Base-by-base conservation (phyloP, 1,284 basidiomycete genomes). In the Stygiomarasmius scandens region DNA sequence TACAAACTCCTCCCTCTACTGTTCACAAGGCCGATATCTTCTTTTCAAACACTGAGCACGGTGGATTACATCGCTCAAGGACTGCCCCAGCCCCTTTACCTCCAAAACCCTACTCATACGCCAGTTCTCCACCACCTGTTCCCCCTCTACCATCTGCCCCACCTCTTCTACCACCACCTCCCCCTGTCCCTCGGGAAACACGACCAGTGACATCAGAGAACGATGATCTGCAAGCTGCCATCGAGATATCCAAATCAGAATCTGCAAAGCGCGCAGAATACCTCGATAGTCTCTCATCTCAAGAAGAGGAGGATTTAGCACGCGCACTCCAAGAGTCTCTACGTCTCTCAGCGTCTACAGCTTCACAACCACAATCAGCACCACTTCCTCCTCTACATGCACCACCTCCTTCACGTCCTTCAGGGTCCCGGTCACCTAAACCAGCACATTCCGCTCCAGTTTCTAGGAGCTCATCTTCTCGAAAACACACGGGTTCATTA, bases 241-340 rank as follows among this genome's bases (percentile, higher is more conserved):
- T 89, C 20, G 79, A 80, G n/a, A 62, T 86, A 29, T 88, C 88
- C 2, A 75, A 77, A 43, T 77, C 79, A 44, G 81, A 84, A 55
- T 74, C 77, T 3, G 68, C 68, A 25, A 73, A 73, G 43, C 74
- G 74, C 46, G 70, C 76, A 56, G 67, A 73, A 20, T 55, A 69
- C 25, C 67, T 72, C 49, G 69, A 74, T 25, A 70, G 72, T 46
- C 58, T 78, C n/a, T 63, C 61, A 5, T 67, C 59, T 54, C 76
- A 81, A 62, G 88, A 90, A 65, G 85, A 88, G 56, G 83, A 83
- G 34, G 85, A 88, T 47, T 73, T 91, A 20, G 82, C 81, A n/a
- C 77, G 74, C 61, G 89, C 87, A 0, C 63, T 90, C 58, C 77
- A 82, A 61, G 85, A 82, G 61, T 90, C 89, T n/a, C 54, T 59